Evolutionary conservation across 768 basidiomycete species (phyloP).

Genomic region (Nidularia pulvinata): DNA sequence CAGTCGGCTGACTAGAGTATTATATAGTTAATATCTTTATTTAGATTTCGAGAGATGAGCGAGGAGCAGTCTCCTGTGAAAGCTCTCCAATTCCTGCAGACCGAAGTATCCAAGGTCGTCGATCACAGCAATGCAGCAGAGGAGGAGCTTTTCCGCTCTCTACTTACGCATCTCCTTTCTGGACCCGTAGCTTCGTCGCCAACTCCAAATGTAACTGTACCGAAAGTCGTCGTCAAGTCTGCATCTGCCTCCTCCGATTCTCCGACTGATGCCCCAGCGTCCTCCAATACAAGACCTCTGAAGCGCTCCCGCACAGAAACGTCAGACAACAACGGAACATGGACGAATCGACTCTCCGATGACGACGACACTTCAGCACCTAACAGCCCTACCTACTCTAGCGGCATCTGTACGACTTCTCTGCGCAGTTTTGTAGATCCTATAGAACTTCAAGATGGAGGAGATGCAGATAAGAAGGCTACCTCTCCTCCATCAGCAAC

Average conservation of each 20-base stretch:
- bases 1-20: not conserved
- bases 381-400: not conserved
- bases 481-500: slow-evolving; percentile 30
- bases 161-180: slow-evolving; percentile 63
- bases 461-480: slow-evolving; percentile 2
- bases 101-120: slow-evolving; percentile 68
- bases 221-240: not conserved
- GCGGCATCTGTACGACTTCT: slow-evolving; percentile 9
- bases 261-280: slow-evolving; percentile 5
- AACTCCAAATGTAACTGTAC: slow-evolving; percentile 1
- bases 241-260: slow-evolving; percentile 9
- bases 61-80: slow-evolving; percentile 58
- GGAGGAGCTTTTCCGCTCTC: slow-evolving; percentile 57
- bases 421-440: slow-evolving; percentile 25
- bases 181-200: slow-evolving; percentile 11
- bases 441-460: slow-evolving; percentile 10
- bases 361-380: slow-evolving; percentile 20
- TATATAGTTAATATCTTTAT: not conserved
- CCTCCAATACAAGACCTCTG: slow-evolving; percentile 21
- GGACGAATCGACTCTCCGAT: slow-evolving; percentile 39
- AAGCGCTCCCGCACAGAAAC: slow-evolving; percentile 45
- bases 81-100: slow-evolving; percentile 73
- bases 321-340: slow-evolving; percentile 29
- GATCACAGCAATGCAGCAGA: slow-evolving; percentile 67
- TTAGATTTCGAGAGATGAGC: slow-evolving; percentile 84